Base-by-base conservation (phyloP, 805 yeast species). In the Hanseniaspora jakobsenii region DNA sequence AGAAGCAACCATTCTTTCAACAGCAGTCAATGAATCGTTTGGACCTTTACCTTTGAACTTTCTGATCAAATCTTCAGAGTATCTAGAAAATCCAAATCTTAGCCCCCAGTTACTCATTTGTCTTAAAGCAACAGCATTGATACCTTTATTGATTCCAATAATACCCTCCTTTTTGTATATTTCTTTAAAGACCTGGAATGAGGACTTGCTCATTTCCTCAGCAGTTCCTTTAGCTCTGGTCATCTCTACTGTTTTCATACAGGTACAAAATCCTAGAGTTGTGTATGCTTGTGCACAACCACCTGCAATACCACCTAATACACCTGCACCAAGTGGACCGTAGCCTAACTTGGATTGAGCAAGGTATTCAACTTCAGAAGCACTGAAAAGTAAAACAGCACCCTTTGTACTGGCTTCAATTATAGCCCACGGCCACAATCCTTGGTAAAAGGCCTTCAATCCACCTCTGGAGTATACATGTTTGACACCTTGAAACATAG, bases 81-180 rank as follows among this genome's bases (percentile, higher is more conserved):
- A 72, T 60, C 98, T 75, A 2, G 94, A 73, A 32, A 91, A 71
- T 28, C 97, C 98, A 57, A 87, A 89, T 60, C 98, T 75, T 16
- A 96, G 85, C 41, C 98, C 98, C 98, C 98, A 91, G 66, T 91
- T 91, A 53, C 97, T 89, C 83, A 85, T 81, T 63, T 91, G 98
- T 67, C 98, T 80, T 53, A 89, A 80, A n/a, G 97, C 97, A 48
- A 89, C 96, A 7, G 98, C 98, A 60, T 89, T 89, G 48, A 89
- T 97, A 63, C 98, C 98, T 67, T 82, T 86, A 67, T 91, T 89
- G 61, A 91, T 85, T 55, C 98, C 98, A 53, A 79, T 72, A 48
- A 91, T 75, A 56, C 98, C 98, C 61, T 91, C 97, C 51, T 71
- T 80, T 36, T 66, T 64, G 63, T 75, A 87, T 50, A 91, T 86